Percentiles rank a stretch among this genome's conserved stretches.
phyloP scores from a whole-genome alignment of 2,329 filamentous ascomycete species.

The Xylariales sp. region DNA sequence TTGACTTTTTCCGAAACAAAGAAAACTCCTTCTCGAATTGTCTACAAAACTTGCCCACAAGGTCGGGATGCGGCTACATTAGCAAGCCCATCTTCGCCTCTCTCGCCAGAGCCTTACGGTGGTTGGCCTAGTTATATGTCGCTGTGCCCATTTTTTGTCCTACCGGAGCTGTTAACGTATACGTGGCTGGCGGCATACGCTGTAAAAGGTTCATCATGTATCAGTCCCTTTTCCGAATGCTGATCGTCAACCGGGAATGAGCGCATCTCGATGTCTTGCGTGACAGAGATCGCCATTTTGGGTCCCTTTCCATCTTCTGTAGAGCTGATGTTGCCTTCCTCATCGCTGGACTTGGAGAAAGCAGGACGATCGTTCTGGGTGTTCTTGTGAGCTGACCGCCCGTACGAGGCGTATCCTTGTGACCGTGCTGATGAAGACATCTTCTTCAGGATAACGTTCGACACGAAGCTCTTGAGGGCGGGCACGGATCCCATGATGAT shows the following conservation, averaged over 20 bases:
- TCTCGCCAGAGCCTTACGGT: no score
- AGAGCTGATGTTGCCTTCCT: neutral
- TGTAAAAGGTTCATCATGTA: neutral
- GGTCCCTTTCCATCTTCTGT: neutral
- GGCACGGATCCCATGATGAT: neutral
- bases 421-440: neutral
- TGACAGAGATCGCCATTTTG: neutral
- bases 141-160: neutral
- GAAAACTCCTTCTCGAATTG: no score
- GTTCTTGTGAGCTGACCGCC: neutral
- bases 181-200: neutral
- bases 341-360: no score
- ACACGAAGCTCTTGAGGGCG: neutral
- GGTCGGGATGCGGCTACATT: no score
- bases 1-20: no score
- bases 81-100: no score
- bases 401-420: neutral
- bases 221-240: neutral
- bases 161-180: neutral
- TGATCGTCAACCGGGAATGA: neutral
- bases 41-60: no score
- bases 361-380: no score
- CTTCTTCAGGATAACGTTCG: neutral
- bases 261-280: neutral
- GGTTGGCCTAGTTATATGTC: neutral